Percentiles rank a stretch among this genome's conserved stretches.
Evolutionary conservation across 306 rosid genomes (phyloP).

Genomic region (Mimosa pudica): DNA sequence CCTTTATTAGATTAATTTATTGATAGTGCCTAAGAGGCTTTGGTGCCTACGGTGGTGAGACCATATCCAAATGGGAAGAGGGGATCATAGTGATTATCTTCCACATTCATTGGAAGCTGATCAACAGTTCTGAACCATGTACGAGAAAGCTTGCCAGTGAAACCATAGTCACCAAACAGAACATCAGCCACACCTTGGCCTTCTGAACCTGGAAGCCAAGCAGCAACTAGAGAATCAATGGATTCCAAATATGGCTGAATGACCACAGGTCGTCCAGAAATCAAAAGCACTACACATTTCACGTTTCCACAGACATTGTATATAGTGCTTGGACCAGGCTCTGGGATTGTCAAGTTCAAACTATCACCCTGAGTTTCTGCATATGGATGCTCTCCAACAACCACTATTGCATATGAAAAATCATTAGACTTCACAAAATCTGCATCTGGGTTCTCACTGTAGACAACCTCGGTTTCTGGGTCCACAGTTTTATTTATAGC

Average conservation of each 20-base stretch:
- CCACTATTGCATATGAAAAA: slow-evolving; percentile 51
- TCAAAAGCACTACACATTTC: slow-evolving; percentile 48
- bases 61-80: slow-evolving; percentile 58
- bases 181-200: slow-evolving; percentile 60
- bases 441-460: slow-evolving; percentile 51
- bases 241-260: slow-evolving; percentile 43
- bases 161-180: slow-evolving; percentile 52
- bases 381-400: slow-evolving; percentile 55
- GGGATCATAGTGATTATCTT: slow-evolving; percentile 54
- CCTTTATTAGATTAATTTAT: no score
- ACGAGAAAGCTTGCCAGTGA: slow-evolving; percentile 52
- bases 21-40: slow-evolving; percentile 22
- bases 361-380: slow-evolving; percentile 52
- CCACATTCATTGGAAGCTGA: slow-evolving; percentile 57
- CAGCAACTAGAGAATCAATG: slow-evolving; percentile 52
- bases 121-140: slow-evolving; percentile 60
- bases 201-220: slow-evolving; percentile 56
- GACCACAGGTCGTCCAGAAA: slow-evolving; percentile 57
- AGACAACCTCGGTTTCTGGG: slow-evolving; percentile 41
- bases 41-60: slow-evolving; percentile 42
- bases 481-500: slow-evolving; percentile 45
- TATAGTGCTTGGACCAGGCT: slow-evolving; percentile 45
- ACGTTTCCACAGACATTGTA: slow-evolving; percentile 44
- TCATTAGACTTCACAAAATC: slow-evolving; percentile 42
- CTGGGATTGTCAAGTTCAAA: slow-evolving; percentile 45